These are phyloP conservation scores for Colletotrichum chlorophyti DNA, from an alignment of 2,329 filamentous ascomycete species.

Conservation along the genomic window DNA sequence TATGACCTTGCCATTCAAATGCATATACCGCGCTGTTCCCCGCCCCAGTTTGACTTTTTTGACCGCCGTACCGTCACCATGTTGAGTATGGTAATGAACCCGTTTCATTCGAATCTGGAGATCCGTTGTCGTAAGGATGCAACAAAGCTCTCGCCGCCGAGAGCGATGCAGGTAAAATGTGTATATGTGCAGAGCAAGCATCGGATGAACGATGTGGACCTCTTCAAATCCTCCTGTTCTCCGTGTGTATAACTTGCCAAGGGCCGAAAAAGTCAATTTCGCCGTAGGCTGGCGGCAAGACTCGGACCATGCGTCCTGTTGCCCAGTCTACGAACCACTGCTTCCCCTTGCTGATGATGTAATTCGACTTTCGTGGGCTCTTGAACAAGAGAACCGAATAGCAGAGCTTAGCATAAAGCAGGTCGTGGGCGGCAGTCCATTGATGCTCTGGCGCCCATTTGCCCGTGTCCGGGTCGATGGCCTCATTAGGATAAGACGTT, in stretches of 20 bases:
- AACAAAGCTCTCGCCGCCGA: conserved; percentile 12
- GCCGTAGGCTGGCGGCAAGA: conserved; percentile 61
- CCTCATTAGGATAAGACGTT: conserved; percentile 52
- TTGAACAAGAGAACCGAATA: conserved; percentile 64
- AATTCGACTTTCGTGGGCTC: conserved; percentile 64
- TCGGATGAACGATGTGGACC: not conserved
- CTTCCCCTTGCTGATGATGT: conserved; percentile 62
- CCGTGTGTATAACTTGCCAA: conserved; percentile 57
- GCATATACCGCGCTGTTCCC: conserved; percentile 18
- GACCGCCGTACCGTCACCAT: conserved; percentile 5
- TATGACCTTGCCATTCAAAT: conserved; percentile 15
- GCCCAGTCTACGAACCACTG: conserved; percentile 67
- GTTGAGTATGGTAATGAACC: conserved; percentile 10
- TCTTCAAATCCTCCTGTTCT: conserved; percentile 53
- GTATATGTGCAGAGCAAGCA: conserved; percentile 18
- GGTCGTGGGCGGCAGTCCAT: conserved; percentile 63
- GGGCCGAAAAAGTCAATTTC: conserved; percentile 56
- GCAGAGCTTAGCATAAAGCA: conserved; percentile 66
- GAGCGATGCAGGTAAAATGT: conserved; percentile 2
- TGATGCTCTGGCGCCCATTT: conserved; percentile 64
- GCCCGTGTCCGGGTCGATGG: conserved; percentile 54
- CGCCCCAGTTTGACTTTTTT: conserved; percentile 23
- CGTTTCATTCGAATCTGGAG: conserved; percentile 20
- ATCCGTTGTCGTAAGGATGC: conserved; percentile 25
- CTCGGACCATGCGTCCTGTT: conserved; percentile 60